Evolutionary conservation across 345 rosid species (phyloP), one percentile per base, ranked within the genome.

Genomic region (Eutrema japonicum): DNA sequence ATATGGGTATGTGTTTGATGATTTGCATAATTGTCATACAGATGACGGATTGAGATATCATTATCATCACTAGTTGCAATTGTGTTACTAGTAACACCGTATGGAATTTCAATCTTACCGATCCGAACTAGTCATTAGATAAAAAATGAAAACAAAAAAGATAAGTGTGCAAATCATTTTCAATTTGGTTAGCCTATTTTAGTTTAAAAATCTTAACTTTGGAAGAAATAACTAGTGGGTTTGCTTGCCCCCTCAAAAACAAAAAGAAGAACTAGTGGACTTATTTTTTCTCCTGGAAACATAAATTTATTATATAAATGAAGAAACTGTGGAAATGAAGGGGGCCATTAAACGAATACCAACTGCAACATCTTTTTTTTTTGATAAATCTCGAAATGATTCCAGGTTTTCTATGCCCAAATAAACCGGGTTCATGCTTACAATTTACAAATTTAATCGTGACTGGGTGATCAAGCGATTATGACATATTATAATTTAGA

Each of bases 251-350:
- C 22, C 22, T 18, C 22, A 18, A 18, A 18, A 18, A 18, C 0
- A 18, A 18, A 1, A 18, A 18, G 22, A 22, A 1, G 26, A 26
- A 32, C 30, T 35, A 37, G 69, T 32, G 49, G 55, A 10, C 6
- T 54, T 36, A 55, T 64, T 46, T 22, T 22, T 46, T 46, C 41
- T 30, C 71, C 58, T 74, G 66, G 10, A 66, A 74, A 16, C 30
- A 56, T 48, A 47, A 46, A 36, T 5, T 1, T 36, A 36, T 2
- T 55, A 50, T 14, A 54, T 47, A 57, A 65, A 56, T 46, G 58
- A 27, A 65, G 37, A 58, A 65, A 13, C 29, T 27, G 51, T 73
- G 77, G 72, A 57, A 50, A 65, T 65, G 58, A 14, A 64, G 26
- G 16, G 51, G 50, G 0, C 42, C 68, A 9, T 10, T 59, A 57